Evolutionary conservation across 2,329 filamentous ascomycete genomes (phyloP).

Genomic region (Triangularia verruculosa): DNA sequence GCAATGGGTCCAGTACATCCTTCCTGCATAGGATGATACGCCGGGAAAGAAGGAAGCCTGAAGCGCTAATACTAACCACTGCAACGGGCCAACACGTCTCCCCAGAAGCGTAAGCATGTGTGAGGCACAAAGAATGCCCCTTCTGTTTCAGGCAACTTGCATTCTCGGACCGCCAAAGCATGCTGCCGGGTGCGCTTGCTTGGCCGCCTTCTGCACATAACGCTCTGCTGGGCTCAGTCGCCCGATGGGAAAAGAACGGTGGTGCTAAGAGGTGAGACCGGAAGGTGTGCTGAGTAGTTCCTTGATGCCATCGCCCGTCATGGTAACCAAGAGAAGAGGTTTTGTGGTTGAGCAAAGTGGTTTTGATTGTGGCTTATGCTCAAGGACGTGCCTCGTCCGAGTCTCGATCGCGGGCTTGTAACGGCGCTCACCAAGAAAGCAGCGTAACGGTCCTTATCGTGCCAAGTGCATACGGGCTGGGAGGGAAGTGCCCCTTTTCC

Average conservation of each 20-base stretch:
- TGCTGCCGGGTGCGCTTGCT: not conserved
- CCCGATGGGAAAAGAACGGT: too few relatives aligned
- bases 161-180: constrained; percentile 6
- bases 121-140: not conserved
- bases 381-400: not conserved
- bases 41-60: constrained; percentile 16
- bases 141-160: constrained; percentile 13
- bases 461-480: not conserved
- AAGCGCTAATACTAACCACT: constrained; percentile 9
- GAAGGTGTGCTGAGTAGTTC: not conserved
- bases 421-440: not conserved
- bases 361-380: constrained; percentile 1
- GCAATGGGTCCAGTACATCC: not conserved
- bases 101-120: not conserved
- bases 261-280: not conserved
- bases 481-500: not conserved
- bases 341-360: constrained; percentile 17
- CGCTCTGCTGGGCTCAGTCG: not conserved
- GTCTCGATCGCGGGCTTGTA: not conserved
- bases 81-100: not conserved
- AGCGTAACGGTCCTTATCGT: not conserved
- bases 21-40: constrained; percentile 5
- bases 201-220: constrained; percentile 1
- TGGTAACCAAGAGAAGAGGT: constrained; percentile 4
- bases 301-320: not conserved